Evolutionary conservation across 148 eudicot species (phyloP).

Genomic region (Cornus florida): DNA sequence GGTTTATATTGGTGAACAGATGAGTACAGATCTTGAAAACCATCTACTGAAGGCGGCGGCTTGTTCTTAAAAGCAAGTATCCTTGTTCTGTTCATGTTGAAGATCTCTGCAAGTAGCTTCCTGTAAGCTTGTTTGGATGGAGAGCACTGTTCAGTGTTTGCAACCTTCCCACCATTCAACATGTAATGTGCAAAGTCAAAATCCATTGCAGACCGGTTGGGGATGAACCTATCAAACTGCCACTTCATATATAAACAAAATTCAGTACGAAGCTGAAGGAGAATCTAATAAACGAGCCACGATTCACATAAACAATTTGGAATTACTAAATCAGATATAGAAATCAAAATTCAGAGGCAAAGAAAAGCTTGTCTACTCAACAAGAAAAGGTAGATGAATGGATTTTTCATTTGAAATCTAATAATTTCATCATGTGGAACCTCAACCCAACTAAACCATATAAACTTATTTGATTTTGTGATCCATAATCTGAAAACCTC

Average conservation of each 20-base stretch:
- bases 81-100: conserved; percentile 45
- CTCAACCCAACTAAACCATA: not conserved
- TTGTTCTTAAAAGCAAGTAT: conserved; percentile 45
- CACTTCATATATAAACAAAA: not conserved
- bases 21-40: too few relatives aligned
- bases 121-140: conserved; percentile 43
- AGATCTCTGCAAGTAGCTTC: conserved; percentile 37
- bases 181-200: conserved; percentile 47
- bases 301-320: too few relatives aligned
- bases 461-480: not conserved
- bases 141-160: conserved; percentile 18
- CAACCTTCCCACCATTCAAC: conserved; percentile 36
- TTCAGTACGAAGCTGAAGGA: not conserved
- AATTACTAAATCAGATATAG: not conserved
- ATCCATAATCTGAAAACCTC: too few relatives aligned
- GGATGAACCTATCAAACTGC: conserved; percentile 52
- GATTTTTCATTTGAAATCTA: not conserved
- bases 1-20: too few relatives aligned
- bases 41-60: too few relatives aligned
- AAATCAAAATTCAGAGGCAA: not conserved
- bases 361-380: not conserved
- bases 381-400: not conserved
- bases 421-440: not conserved
- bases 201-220: conserved; percentile 51
- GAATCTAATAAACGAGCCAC: not conserved